Evolutionary conservation across 495 filamentous ascomycete species (phyloP), one percentile per base, ranked within the genome.

Genomic region (Astrocystis sublimbata): DNA sequence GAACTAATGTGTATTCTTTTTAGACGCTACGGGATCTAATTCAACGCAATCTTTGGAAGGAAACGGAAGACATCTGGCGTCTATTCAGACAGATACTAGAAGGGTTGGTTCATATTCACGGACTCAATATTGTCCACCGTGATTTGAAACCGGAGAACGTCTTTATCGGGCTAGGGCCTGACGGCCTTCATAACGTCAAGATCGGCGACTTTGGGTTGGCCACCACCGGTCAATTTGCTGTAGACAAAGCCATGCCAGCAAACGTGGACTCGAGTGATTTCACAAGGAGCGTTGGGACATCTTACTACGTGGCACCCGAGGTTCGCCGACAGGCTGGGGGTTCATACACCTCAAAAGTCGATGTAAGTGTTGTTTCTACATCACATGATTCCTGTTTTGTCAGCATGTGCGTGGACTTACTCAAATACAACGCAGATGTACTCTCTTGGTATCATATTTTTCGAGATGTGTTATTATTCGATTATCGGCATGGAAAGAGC

Each of bases 121-220:
- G 88, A 35, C 81, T 94, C 56, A 92, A 91, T 45, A 96, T 98
- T 65, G 93, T 98, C 21, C 94, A 98, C 69, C 88, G 94, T 1
- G 94, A 98, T 72, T 81, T 98, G n/a, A 98, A 98, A 69, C 94
- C 94, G 0, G 96, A 98, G 68, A 98, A 98, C 64, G 86, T 98
- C 49, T 98, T 98, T 75, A 94, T 98, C 66, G 72, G 71, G 28
- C 70, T 72, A 23, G 75, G 75, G 10, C 66, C 75, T 10, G 96
- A 98, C 68, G 84, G 88, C 35, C 83, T 88, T 2, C 90, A 90
- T 45, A 93, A 96, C 68, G 91, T 96, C 10, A 90, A 92, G 58
- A 97, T 98, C 62, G 94, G 94, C 52, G 94, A 98, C 71, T 98
- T 98, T 74, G 94, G 94, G 5, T 81, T 98, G 36, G 94, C 94